Evolutionary conservation across 1,284 basidiomycete species (phyloP).

Genomic region (Ceratobasidium sp.): DNA sequence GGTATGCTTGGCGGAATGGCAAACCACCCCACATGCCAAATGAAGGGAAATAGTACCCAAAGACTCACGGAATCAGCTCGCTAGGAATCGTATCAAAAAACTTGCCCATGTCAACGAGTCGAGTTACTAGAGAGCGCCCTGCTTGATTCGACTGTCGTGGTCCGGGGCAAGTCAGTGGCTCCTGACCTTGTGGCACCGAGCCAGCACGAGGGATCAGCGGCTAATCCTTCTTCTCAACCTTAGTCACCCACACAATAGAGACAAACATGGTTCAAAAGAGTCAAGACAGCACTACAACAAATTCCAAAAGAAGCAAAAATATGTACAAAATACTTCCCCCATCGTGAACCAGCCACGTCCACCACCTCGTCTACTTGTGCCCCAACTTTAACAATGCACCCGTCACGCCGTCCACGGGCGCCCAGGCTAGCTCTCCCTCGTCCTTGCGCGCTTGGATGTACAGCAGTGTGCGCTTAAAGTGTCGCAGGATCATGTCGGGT

Average conservation of each 20-base stretch:
- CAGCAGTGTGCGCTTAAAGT: slow-evolving; percentile 89
- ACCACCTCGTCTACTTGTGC: slow-evolving; percentile 55
- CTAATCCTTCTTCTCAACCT: not conserved
- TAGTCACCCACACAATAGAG: not conserved
- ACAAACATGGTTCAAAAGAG: slow-evolving; percentile 3
- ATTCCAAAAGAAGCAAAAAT: slow-evolving; percentile 26
- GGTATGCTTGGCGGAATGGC: not conserved
- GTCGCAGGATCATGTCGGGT: slow-evolving; percentile 90
- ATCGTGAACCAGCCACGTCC: slow-evolving; percentile 22
- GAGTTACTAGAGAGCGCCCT: not conserved
- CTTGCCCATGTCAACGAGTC: slow-evolving; percentile 59
- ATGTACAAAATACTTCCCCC: slow-evolving; percentile 6
- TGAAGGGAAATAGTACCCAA: not conserved
- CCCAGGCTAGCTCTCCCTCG: slow-evolving; percentile 69
- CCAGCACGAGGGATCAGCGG: not conserved
- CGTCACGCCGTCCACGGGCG: slow-evolving; percentile 81
- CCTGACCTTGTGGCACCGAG: too few species aligned
- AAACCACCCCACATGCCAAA: not conserved
- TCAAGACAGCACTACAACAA: slow-evolving; percentile 28
- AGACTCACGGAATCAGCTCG: slow-evolving; percentile 56
- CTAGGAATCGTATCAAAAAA: slow-evolving; percentile 64
- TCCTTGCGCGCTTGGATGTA: slow-evolving; percentile 85
- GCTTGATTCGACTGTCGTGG: not conserved
- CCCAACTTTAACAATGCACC: slow-evolving; percentile 91
- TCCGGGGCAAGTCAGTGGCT: not conserved